Conservation (phyloP, 169 alveolate species). For the Besnoitia besnoiti region DNA sequence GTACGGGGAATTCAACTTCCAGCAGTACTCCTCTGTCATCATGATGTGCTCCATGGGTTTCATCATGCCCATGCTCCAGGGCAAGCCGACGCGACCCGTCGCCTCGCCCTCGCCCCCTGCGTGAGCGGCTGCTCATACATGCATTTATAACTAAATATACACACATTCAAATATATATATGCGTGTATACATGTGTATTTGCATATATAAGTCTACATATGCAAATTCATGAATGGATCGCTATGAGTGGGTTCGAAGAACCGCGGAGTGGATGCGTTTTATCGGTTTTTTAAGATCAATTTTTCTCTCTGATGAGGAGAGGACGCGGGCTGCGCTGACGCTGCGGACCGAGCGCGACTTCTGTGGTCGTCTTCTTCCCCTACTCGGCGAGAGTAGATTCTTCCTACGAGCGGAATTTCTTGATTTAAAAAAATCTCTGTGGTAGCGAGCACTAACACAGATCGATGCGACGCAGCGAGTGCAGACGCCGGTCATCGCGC, state of each 20-base stretch:
- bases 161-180: neutral
- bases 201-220: neutral
- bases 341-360: too few relatives aligned
- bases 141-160: neutral
- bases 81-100: neutral
- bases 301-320: neutral
- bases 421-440: too few relatives aligned
- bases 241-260: neutral
- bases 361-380: too few relatives aligned
- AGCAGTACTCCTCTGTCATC: constrained; percentile 12
- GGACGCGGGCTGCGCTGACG: neutral
- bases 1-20: constrained; percentile 26
- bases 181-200: neutral
- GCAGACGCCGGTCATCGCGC: too few relatives aligned
- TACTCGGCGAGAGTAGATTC: too few relatives aligned
- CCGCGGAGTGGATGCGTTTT: neutral
- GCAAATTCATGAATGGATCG: neutral
- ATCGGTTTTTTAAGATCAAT: neutral
- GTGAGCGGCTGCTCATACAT: neutral
- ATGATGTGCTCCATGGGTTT: constrained; percentile 11
- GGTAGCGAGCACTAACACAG: too few relatives aligned
- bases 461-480: too few relatives aligned
- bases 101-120: neutral
- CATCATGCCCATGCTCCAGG: neutral
- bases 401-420: too few relatives aligned